These are phyloP conservation scores for Fomitiporia mediterranea DNA, from an alignment of 1,284 basidiomycete species.

Conservation along the genomic window DNA sequence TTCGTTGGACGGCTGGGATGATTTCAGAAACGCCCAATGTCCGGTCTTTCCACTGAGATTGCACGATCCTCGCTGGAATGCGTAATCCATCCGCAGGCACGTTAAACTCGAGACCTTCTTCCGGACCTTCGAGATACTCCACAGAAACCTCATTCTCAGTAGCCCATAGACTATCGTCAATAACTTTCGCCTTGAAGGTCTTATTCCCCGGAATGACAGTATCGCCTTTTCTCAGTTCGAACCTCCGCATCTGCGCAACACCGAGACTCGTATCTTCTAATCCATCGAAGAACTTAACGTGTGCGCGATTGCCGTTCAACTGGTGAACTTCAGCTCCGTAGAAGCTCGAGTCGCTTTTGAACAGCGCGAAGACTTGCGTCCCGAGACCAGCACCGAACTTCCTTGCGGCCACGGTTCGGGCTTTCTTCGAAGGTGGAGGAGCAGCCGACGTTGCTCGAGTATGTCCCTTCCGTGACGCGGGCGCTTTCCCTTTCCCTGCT, in stretches of 20 bases:
- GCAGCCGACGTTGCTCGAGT: neutral
- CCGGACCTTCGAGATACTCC: conserved; percentile 36
- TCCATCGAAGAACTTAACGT: conserved; percentile 51
- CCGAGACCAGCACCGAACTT: conserved; percentile 23
- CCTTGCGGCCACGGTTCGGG: conserved; percentile 3
- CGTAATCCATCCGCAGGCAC: conserved; percentile 36
- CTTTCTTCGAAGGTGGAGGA: conserved; percentile 2
- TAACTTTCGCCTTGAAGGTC: conserved; percentile 32
- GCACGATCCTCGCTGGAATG: conserved; percentile 45
- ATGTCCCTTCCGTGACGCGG: conserved; percentile 20
- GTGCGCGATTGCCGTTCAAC: conserved; percentile 32
- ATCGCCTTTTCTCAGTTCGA: conserved; percentile 49
- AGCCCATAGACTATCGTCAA: conserved; percentile 33
- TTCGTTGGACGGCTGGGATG: conserved; percentile 35
- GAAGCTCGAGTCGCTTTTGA: conserved; percentile 55
- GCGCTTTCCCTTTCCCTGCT: conserved; percentile 24
- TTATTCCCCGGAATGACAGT: conserved; percentile 37
- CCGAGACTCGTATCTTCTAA: conserved; percentile 38
- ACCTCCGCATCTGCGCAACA: conserved; percentile 50
- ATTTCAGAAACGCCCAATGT: conserved; percentile 37
- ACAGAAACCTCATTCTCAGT: conserved; percentile 35
- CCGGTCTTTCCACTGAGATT: conserved; percentile 50
- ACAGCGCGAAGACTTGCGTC: conserved; percentile 63
- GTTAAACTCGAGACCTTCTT: conserved; percentile 29
- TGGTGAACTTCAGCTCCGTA: conserved; percentile 55